Evolutionary conservation across 441 rosid genomes (phyloP).

Genomic region (Arabidopsis hybrid): DNA sequence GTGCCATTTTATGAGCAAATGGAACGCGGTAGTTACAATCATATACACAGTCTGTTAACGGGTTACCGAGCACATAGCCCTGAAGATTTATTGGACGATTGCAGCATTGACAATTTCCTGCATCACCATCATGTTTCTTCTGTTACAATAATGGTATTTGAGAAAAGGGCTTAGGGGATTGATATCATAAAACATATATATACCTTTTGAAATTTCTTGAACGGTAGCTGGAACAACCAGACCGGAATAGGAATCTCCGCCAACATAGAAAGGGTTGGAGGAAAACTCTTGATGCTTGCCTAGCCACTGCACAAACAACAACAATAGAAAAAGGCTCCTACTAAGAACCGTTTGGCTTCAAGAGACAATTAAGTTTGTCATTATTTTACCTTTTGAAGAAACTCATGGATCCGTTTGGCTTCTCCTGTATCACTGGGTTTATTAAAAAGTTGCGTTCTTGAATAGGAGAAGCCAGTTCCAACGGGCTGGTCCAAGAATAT

Average conservation of each 20-base stretch:
- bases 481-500: conserved; percentile 56
- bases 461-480: conserved; percentile 58
- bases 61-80: conserved; percentile 73
- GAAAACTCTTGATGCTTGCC: conserved; percentile 54
- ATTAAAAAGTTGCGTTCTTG: conserved; percentile 31
- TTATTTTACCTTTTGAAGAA: conserved; percentile 55
- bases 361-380: no score
- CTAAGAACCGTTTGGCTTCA: not conserved
- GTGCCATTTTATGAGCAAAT: conserved; percentile 63
- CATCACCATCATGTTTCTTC: conserved; percentile 18
- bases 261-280: conserved; percentile 54
- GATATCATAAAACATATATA: not conserved
- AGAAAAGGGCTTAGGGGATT: not conserved
- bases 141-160: not conserved
- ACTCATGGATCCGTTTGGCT: conserved; percentile 45
- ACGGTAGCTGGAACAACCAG: conserved; percentile 47
- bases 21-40: conserved; percentile 46
- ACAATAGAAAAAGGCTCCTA: not conserved
- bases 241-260: conserved; percentile 61
- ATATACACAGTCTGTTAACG: conserved; percentile 21
- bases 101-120: conserved; percentile 36
- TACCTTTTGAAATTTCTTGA: conserved; percentile 50
- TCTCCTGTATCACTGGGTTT: conserved; percentile 41
- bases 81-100: conserved; percentile 46
- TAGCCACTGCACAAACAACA: conserved; percentile 54